phyloP scores from a whole-genome alignment of 257 asterid genomes.

The Primulina eburnea region DNA sequence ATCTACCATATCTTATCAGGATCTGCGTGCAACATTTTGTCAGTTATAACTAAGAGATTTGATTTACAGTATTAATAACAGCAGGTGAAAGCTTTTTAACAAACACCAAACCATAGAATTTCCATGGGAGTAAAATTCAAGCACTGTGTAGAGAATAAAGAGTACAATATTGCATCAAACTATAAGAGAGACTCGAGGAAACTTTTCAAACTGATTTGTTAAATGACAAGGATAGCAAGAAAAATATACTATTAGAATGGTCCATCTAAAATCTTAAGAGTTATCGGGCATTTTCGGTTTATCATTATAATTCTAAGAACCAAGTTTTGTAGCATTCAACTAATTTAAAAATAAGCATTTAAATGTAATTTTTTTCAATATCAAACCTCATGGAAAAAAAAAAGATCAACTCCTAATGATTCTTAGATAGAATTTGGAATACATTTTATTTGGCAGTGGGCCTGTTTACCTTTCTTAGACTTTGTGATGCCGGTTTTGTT shows the following conservation, averaged over 20 bases:
- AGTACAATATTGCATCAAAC: conserved; percentile 1
- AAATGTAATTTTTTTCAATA: too few species aligned
- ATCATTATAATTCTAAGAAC: background rate
- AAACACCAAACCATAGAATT: background rate
- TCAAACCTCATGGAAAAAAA: background rate
- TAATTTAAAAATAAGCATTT: background rate
- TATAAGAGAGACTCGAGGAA: background rate
- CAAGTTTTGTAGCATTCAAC: background rate
- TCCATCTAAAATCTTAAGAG: too few species aligned
- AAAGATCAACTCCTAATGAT: background rate
- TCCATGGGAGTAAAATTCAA: conserved; percentile 2
- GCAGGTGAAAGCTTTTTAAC: background rate
- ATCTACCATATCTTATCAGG: conserved; percentile 66
- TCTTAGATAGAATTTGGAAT: background rate
- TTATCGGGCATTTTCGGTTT: background rate
- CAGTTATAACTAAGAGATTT: conserved; percentile 3
- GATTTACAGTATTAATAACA: background rate
- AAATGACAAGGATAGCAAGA: background rate
- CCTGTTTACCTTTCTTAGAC: too few species aligned
- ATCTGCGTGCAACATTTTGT: conserved; percentile 34
- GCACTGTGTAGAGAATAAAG: background rate
- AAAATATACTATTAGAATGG: too few species aligned
- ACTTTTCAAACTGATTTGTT: conserved; percentile 7
- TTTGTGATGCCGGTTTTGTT: too few species aligned
- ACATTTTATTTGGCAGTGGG: too few species aligned